These are phyloP conservation scores for Apiotrichum laibachii DNA, from an alignment of 1,284 basidiomycete species.

Conservation along the genomic window DNA sequence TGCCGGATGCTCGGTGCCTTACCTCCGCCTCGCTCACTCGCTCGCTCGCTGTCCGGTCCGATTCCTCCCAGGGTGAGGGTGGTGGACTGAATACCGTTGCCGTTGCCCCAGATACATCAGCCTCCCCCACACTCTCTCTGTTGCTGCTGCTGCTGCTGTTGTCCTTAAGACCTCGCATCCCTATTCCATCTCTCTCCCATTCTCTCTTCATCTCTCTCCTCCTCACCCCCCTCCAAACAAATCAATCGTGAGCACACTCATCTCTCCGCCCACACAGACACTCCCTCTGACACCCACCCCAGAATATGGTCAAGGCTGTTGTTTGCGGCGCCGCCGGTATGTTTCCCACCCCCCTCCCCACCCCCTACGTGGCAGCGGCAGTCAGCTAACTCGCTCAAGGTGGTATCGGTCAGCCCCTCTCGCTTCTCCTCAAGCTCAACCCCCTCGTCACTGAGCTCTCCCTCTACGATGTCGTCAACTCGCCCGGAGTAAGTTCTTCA, in stretches of 20 bases:
- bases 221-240: slow-evolving; percentile 5
- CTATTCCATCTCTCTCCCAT: slow-evolving; percentile 4
- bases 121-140: background rate
- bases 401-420: slow-evolving; percentile 83
- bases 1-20: too few species aligned
- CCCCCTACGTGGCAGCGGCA: slow-evolving; percentile 1
- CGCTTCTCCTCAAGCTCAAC: slow-evolving; percentile 85
- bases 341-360: slow-evolving; percentile 11
- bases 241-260: slow-evolving; percentile 9
- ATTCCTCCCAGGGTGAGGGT: too few species aligned
- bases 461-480: slow-evolving; percentile 72
- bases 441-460: slow-evolving; percentile 79
- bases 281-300: slow-evolving; percentile 9
- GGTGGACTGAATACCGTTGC: too few species aligned
- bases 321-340: slow-evolving; percentile 87
- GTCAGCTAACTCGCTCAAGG: slow-evolving; percentile 26
- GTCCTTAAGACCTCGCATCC: background rate
- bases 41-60: too few species aligned
- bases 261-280: background rate
- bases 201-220: slow-evolving; percentile 7
- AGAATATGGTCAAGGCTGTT: slow-evolving; percentile 80
- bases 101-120: too few species aligned
- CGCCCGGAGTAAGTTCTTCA: slow-evolving; percentile 43
- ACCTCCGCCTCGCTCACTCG: too few species aligned
- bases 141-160: too few species aligned